A percentile compares a stretch with the other conserved stretches of the same genome.
phyloP scores from a whole-genome alignment of 2,329 filamentous ascomycete species.

The Ascochyta rabiei region DNA sequence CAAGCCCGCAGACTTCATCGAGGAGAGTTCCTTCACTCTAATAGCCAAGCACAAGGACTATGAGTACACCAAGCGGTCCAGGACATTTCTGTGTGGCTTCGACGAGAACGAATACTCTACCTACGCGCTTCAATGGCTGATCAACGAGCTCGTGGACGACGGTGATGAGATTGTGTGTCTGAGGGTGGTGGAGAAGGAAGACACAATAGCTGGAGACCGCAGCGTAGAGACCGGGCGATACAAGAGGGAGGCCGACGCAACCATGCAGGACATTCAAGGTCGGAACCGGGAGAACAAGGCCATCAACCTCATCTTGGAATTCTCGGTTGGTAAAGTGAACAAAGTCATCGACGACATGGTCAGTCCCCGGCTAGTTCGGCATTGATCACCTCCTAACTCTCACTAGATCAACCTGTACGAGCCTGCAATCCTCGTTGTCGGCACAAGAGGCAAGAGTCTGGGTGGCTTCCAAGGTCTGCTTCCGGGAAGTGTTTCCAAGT shows the following conservation, averaged over 20 bases:
- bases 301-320: constrained; percentile 84
- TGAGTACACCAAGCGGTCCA: constrained; percentile 76
- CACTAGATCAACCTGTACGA: constrained; percentile 86
- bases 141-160: constrained; percentile 90
- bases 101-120: constrained; percentile 93
- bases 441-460: constrained; percentile 81
- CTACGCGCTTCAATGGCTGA: constrained; percentile 88
- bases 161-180: constrained; percentile 93
- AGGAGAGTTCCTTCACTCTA: constrained; percentile 72
- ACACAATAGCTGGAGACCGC: constrained; percentile 67
- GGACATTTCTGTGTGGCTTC: constrained; percentile 88
- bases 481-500: constrained; percentile 90
- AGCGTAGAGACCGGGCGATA: constrained; percentile 72
- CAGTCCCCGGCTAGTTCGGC: constrained; percentile 17
- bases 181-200: constrained; percentile 83
- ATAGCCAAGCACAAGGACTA: constrained; percentile 88
- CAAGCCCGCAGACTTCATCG: constrained; percentile 67
- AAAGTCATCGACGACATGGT: constrained; percentile 91
- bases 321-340: constrained; percentile 87
- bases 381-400: constrained; percentile 10
- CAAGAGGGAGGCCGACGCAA: constrained; percentile 72
- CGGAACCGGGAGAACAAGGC: constrained; percentile 85
- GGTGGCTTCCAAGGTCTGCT: constrained; percentile 86
- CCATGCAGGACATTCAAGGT: constrained; percentile 76
- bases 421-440: constrained; percentile 88